phyloP scores from a whole-genome alignment of 306 rosid species.

The Corylus americana region DNA sequence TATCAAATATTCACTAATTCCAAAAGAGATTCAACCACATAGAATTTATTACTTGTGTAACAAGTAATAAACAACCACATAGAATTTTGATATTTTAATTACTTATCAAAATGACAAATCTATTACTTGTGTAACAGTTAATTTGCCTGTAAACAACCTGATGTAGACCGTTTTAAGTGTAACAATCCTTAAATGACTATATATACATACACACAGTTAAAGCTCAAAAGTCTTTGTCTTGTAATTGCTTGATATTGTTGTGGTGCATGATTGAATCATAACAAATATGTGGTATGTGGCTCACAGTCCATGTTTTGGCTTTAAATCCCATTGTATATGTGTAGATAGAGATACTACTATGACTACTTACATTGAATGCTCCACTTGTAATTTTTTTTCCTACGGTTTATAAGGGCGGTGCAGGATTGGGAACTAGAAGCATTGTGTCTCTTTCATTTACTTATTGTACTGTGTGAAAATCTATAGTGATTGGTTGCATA shows the following conservation, averaged over 20 bases:
- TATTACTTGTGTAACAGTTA: too few species aligned
- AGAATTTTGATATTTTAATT: too few species aligned
- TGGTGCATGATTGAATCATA: not conserved
- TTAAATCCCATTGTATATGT: not conserved
- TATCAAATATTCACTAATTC: not conserved
- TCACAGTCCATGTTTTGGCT: not conserved
- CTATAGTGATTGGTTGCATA: not conserved
- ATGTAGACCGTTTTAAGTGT: not conserved
- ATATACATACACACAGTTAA: not conserved
- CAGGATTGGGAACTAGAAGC: not conserved
- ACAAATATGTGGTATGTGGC: not conserved
- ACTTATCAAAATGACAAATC: too few species aligned
- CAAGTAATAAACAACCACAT: not conserved
- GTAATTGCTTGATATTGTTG: not conserved
- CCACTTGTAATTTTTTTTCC: not conserved
- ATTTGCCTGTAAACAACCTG: too few species aligned
- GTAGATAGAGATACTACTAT: not conserved
- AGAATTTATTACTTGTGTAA: not conserved
- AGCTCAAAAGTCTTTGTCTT: not conserved
- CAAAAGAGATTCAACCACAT: not conserved
- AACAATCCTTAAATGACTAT: not conserved
- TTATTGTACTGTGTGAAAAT: not conserved
- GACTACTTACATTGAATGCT: not conserved
- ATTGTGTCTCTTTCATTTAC: not conserved
- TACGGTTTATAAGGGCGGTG: not conserved